Percentiles rank a stretch among this genome's conserved stretches.
Conservation (phyloP, 345 rosid genomes). For the Citrus inodora region DNA sequence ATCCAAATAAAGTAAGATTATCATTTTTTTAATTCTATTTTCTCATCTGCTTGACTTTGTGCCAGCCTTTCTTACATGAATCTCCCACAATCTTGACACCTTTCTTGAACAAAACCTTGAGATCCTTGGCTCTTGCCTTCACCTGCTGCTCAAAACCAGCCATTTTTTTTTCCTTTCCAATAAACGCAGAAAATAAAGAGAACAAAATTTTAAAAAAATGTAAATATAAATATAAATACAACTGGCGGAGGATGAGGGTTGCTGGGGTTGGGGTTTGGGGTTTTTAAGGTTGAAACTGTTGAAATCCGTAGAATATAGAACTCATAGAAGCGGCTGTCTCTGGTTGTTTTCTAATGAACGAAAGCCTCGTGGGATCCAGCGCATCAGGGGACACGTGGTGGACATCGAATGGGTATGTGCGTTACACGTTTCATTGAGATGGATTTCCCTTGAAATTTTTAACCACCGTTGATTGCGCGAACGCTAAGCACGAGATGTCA, state of each 20-base stretch:
- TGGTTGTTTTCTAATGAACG: neutral
- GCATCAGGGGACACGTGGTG: constrained; percentile 23
- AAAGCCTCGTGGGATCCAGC: constrained; percentile 33
- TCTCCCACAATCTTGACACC: constrained; percentile 70
- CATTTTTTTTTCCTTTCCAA: constrained; percentile 24
- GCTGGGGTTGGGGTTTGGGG: neutral
- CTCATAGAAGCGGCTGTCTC: too few relatives aligned
- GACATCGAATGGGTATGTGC: constrained; percentile 4
- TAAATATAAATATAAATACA: neutral
- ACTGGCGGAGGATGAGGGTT: neutral
- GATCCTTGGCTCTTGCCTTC: constrained; percentile 72
- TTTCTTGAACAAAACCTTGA: constrained; percentile 57
- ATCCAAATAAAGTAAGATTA: neutral
- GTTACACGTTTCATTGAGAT: neutral
- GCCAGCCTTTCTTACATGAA: constrained; percentile 90
- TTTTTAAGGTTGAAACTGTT: neutral
- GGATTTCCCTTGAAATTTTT: too few relatives aligned
- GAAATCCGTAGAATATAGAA: too few relatives aligned
- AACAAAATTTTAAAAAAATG: too few relatives aligned
- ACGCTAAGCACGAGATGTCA: neutral
- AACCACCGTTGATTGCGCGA: constrained; percentile 23
- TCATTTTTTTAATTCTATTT: constrained; percentile 15
- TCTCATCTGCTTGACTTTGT: constrained; percentile 68
- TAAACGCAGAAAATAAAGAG: neutral
- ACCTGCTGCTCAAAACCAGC: constrained; percentile 76